Evolutionary conservation across 2,329 filamentous ascomycete species (phyloP).

Genomic region (Malbranchea zuffiana): DNA sequence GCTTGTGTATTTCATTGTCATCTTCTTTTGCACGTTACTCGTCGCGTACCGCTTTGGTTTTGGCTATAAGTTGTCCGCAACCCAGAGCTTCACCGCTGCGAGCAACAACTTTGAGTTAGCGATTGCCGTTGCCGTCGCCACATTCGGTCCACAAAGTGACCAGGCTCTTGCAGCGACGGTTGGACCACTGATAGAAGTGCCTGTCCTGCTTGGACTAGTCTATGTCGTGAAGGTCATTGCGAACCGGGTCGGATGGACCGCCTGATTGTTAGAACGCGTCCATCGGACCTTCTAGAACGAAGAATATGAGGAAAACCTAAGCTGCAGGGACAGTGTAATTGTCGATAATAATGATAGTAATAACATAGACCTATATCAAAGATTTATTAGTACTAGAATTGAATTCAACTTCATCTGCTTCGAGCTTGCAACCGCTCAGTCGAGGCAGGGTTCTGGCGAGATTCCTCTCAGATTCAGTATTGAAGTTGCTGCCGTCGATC

Average conservation of each 20-base stretch:
- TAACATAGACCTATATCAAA: no score
- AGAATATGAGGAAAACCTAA: no score
- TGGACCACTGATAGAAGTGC: conserved; percentile 76
- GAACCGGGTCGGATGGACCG: conserved; percentile 20
- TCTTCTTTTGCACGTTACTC: conserved; percentile 61
- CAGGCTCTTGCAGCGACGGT: conserved; percentile 75
- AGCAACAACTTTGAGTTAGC: conserved; percentile 92
- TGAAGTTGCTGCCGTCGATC: no score
- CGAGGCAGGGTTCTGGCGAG: no score
- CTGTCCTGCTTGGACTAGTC: conserved; percentile 65
- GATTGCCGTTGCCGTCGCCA: conserved; percentile 75
- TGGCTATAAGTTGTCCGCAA: conserved; percentile 57
- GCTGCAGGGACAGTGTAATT: no score
- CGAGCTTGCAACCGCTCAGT: no score
- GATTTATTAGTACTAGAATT: no score
- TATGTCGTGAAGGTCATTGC: conserved; percentile 54
- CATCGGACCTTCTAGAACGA: no score
- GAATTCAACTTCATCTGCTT: no score
- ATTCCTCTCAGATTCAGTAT: no score
- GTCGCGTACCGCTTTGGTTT: conserved; percentile 58
- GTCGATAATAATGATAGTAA: no score
- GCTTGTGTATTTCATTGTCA: conserved; percentile 65
- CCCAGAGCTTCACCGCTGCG: conserved; percentile 78
- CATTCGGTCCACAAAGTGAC: conserved; percentile 65
- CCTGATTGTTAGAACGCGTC: no score